Percentiles rank a stretch among this genome's conserved stretches.
phyloP scores from a whole-genome alignment of 2,329 filamentous ascomycete species.

The Exophiala bonariae region DNA sequence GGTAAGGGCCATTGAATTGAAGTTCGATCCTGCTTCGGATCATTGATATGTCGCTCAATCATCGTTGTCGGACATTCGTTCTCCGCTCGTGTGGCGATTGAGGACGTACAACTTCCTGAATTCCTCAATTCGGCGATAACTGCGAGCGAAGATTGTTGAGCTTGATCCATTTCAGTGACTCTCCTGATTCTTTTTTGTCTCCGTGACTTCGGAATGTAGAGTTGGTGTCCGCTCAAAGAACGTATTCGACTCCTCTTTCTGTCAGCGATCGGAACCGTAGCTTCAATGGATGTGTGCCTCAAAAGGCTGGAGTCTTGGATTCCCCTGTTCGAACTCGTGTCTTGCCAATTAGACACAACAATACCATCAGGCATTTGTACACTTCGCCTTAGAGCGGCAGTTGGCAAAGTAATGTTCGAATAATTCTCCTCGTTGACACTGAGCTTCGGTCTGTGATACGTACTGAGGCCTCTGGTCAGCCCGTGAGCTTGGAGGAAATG shows the following conservation, averaged over 20 bases:
- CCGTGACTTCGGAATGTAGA: slow-evolving; percentile 37
- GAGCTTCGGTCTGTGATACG: slow-evolving; percentile 23
- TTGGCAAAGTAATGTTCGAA: slow-evolving; percentile 19
- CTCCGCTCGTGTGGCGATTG: slow-evolving; percentile 24
- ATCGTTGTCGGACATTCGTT: slow-evolving; percentile 24
- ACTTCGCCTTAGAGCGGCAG: slow-evolving; percentile 17
- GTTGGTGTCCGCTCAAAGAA: slow-evolving; percentile 34
- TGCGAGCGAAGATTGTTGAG: slow-evolving; percentile 32
- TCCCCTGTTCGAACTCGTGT: slow-evolving; percentile 12
- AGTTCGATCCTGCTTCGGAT: slow-evolving; percentile 16
- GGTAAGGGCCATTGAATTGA: slow-evolving; percentile 33
- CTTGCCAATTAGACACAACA: too few species aligned
- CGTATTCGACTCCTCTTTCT: slow-evolving; percentile 14
- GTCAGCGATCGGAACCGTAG: not conserved
- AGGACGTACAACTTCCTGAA: slow-evolving; percentile 32
- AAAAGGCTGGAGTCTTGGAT: not conserved
- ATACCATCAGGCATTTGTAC: slow-evolving; percentile 16
- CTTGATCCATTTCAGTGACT: slow-evolving; percentile 31
- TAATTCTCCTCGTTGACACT: slow-evolving; percentile 23
- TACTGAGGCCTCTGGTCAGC: slow-evolving; percentile 16
- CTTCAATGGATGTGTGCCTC: too few species aligned
- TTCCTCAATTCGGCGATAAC: slow-evolving; percentile 31
- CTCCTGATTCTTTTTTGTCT: slow-evolving; percentile 32
- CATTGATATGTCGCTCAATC: slow-evolving; percentile 8
- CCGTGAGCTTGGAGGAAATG: slow-evolving; percentile 14